Base-by-base conservation (phyloP, 352 stramenopile species). In the Pythium rhizo-oryzae region DNA sequence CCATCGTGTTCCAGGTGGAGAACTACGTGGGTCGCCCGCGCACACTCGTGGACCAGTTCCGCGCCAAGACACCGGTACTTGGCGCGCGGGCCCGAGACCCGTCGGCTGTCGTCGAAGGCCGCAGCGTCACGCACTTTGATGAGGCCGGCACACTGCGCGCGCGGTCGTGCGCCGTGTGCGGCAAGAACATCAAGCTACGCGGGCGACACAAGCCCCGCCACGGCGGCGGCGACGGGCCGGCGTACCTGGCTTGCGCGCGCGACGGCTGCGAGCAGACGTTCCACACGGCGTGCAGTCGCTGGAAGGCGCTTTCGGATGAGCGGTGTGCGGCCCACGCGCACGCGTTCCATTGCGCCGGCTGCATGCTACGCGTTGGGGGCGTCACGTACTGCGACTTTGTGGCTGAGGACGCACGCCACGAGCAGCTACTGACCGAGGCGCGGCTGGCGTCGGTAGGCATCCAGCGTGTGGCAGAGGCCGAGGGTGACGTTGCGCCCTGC, bases 331-430 rank as follows among this genome's bases (percentile, higher is more conserved):
- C 41, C 3, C 57, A 70, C 21, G 55, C 71, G 15, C 59, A 57
- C 0, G 58, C 74, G 21, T 92, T 93, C 47, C 75, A 79, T 58
- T 93, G 83, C 58, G 79, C 84, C 11, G 51, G 7, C 0, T 91
- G 82, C 46, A 54, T 81, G 21, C 39, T 76, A 1, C 56, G 61
- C 2, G 28, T 69, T n/a, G 70, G 75, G 5, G 64, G 85, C 13
- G 68, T 75, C 18, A 75, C 78, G 44, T 93, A 87, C 69, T 80
- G 74, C 69, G 85, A 93, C 47, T 93, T 92, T 52, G n/a, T 90
- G n/a, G 77, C 79, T 0, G 68, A 80, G 7, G 71, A 87, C 49
- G n/a, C 24, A 0, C 52, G 78, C 16, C 65, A 89, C 43, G 56
- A 64, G 1, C 55, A 60, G 25, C 59, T 92, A 37, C 30, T 93